Evolutionary conservation across 495 filamentous ascomycete species (phyloP).

Genomic region (Lasiosphaeria ovina): DNA sequence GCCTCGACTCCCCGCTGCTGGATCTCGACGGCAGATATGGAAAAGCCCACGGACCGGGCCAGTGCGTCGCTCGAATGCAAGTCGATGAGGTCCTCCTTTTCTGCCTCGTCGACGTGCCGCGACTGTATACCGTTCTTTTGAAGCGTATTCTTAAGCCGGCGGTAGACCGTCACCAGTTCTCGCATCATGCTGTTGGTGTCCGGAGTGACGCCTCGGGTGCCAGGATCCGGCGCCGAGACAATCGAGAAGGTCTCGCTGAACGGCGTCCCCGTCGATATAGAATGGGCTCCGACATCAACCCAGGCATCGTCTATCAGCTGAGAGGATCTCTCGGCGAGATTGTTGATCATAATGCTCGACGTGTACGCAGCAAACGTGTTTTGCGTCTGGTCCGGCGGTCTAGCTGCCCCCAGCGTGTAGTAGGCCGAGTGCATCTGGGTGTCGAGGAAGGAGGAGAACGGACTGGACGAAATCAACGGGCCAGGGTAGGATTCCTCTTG

Average conservation of each 20-base stretch:
- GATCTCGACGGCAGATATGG: constrained; percentile 90
- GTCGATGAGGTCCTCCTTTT: constrained; percentile 26
- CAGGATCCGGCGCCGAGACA: constrained; percentile 21
- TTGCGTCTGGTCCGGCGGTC: constrained; percentile 46
- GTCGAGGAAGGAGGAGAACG: constrained; percentile 66
- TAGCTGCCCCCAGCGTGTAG: constrained; percentile 37
- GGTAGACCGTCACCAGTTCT: constrained; percentile 80
- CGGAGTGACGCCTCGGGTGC: constrained; percentile 20
- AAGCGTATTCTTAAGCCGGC: constrained; percentile 75
- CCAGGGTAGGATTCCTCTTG: constrained; percentile 80
- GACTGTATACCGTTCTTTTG: constrained; percentile 64
- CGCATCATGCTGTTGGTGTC: constrained; percentile 49
- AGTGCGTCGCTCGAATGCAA: constrained; percentile 66
- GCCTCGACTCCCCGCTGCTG: constrained; percentile 83
- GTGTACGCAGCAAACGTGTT: constrained; percentile 67
- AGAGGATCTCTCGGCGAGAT: constrained; percentile 43
- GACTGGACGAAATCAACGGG: constrained; percentile 52
- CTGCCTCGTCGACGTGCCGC: constrained; percentile 30
- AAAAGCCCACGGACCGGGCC: constrained; percentile 72
- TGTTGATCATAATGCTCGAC: constrained; percentile 58
- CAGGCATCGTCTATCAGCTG: constrained; percentile 36
- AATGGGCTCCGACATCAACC: constrained; percentile 28
- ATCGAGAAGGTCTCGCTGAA: constrained; percentile 32
- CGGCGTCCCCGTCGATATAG: constrained; percentile 30
- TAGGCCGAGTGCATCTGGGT: constrained; percentile 38